These are phyloP conservation scores for Neopestalotiopsis sp. DNA, from an alignment of 2,329 filamentous ascomycete species.

Conservation along the genomic window DNA sequence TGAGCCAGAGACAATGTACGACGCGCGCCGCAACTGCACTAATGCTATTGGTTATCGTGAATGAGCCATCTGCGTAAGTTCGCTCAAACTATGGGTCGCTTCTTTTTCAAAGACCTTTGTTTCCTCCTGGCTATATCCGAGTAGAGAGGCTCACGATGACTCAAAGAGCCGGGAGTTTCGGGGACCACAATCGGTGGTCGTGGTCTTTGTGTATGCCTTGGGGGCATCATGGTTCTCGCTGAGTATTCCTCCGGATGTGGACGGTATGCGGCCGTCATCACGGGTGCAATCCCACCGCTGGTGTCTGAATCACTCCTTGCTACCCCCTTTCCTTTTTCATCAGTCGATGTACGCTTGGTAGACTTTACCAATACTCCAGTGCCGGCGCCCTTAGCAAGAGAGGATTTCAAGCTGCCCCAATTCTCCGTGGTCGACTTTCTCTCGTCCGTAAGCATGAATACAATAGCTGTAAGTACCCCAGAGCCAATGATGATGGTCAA, in stretches of 20 bases:
- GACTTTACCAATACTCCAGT: slow-evolving; percentile 12
- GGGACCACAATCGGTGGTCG: not conserved
- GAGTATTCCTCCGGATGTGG: not conserved
- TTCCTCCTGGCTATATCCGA: not conserved
- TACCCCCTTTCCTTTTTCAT: slow-evolving; percentile 18
- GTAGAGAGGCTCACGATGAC: not conserved
- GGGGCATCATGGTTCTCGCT: too few species aligned
- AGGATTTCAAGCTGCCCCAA: slow-evolving; percentile 27
- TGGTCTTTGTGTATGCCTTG: not conserved
- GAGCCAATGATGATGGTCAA: slow-evolving; percentile 62
- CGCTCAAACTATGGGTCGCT: not conserved
- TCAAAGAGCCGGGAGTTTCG: not conserved
- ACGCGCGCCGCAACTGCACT: not conserved
- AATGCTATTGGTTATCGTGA: not conserved
- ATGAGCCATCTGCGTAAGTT: not conserved
- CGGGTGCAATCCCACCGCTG: not conserved
- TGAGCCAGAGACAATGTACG: not conserved
- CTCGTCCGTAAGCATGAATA: slow-evolving; percentile 57
- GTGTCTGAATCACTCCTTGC: not conserved
- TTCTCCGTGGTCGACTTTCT: slow-evolving; percentile 32
- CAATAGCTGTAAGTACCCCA: slow-evolving; percentile 56
- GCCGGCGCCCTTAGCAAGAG: slow-evolving; percentile 9
- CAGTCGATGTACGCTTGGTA: not conserved
- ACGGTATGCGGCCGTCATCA: not conserved
- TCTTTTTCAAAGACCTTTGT: not conserved